A percentile compares a stretch with the other conserved stretches of the same genome.
phyloP scores from a whole-genome alignment of 225 moss, liverwort and hornwort genomes.

The Bryum argenteum region DNA sequence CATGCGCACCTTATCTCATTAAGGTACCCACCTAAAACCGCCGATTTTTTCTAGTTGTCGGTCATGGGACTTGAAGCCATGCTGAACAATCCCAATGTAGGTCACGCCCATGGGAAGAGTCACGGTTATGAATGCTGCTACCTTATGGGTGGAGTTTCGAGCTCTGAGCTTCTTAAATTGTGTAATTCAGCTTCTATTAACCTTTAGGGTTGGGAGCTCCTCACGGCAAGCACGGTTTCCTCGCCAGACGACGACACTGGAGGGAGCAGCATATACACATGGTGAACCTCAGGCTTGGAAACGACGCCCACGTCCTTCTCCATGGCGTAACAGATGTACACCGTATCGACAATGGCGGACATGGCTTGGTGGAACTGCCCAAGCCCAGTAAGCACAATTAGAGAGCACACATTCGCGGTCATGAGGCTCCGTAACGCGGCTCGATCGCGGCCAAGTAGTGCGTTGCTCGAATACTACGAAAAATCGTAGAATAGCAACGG shows the following conservation, averaged over 20 bases:
- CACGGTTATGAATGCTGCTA: too few species aligned
- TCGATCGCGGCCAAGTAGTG: conserved; percentile 7
- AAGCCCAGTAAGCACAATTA: conserved; percentile 44
- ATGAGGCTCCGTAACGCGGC: neutral
- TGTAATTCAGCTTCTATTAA: neutral
- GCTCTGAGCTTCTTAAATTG: conserved; percentile 6
- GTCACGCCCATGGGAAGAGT: too few species aligned
- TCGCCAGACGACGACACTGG: conserved; percentile 31
- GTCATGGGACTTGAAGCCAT: too few species aligned
- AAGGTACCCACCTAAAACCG: too few species aligned
- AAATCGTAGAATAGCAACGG: conserved; percentile 45
- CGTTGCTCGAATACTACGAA: conserved; percentile 40
- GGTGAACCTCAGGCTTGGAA: conserved; percentile 75
- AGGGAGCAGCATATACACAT: conserved; percentile 78
- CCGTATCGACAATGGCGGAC: conserved; percentile 62
- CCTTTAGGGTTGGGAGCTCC: conserved; percentile 24
- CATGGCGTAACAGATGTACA: conserved; percentile 90
- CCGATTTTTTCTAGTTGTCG: too few species aligned
- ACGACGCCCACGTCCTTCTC: conserved; percentile 72
- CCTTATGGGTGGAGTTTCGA: neutral
- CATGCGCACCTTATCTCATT: too few species aligned
- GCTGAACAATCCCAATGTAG: too few species aligned
- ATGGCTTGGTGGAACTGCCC: conserved; percentile 40
- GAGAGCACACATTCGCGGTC: conserved; percentile 30
- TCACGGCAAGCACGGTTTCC: conserved; percentile 46